Percentiles rank a stretch among this genome's conserved stretches.
Evolutionary conservation across 1,139 yeast genomes (phyloP).

Genomic region (Blastobotrys arbuscula): DNA sequence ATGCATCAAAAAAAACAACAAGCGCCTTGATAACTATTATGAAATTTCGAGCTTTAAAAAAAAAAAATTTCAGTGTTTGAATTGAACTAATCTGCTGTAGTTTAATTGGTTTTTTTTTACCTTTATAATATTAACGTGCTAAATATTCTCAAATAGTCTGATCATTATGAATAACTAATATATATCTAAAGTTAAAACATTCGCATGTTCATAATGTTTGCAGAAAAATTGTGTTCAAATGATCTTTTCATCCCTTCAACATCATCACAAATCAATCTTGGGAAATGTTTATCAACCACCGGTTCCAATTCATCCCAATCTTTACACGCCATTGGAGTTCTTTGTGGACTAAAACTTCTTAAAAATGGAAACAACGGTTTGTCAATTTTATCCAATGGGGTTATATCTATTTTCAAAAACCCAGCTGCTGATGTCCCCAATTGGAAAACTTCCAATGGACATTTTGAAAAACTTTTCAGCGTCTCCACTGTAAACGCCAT

Average conservation of each 20-base stretch:
- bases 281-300: neutral
- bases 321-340: neutral
- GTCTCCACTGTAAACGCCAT: neutral
- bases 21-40: no score
- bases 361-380: slow-evolving; percentile 1
- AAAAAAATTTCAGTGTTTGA: no score
- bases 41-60: no score
- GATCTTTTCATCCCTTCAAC: neutral
- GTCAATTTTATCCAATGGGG: neutral
- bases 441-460: neutral
- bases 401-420: neutral
- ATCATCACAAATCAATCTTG: slow-evolving; percentile 1
- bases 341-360: neutral
- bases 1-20: no score
- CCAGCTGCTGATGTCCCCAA: neutral
- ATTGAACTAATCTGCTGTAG: no score
- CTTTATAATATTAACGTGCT: neutral
- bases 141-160: neutral
- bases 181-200: no score
- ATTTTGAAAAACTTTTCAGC: neutral
- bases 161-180: no score
- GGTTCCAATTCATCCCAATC: neutral
- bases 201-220: no score
- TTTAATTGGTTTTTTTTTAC: neutral
- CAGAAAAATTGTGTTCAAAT: no score